A percentile compares a stretch with the other conserved stretches of the same genome.
phyloP scores from a whole-genome alignment of 1,139 yeast species.

The Protomyces lactucae-debilis region DNA sequence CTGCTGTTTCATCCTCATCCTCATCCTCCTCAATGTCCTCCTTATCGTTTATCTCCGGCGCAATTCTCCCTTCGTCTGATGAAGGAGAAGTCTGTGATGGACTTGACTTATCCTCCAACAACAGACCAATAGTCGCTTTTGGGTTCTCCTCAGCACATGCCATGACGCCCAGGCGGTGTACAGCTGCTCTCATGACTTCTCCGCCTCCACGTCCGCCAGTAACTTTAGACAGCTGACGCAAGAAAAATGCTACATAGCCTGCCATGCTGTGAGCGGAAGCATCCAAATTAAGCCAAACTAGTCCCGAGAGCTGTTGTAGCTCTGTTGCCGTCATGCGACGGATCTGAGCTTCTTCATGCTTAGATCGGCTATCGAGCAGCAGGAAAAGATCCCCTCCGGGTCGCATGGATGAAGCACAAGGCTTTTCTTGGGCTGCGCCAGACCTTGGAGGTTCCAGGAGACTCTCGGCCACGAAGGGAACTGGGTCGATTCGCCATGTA shows the following conservation, averaged over 20 bases:
- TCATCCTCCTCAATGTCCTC: not conserved
- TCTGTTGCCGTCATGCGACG: not conserved
- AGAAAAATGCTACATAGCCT: not conserved
- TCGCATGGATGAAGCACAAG: not conserved
- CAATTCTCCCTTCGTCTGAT: no score
- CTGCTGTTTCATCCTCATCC: not conserved
- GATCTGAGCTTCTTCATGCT: not conserved
- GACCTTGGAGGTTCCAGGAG: not conserved
- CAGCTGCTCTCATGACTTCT: not conserved
- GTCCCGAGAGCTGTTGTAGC: not conserved
- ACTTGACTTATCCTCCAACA: not conserved
- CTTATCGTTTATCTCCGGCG: not conserved
- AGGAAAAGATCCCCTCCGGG: not conserved
- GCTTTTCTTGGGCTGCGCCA: not conserved
- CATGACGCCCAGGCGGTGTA: not conserved
- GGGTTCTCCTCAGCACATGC: not conserved
- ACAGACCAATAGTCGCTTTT: not conserved
- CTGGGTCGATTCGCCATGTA: constrained; percentile 20
- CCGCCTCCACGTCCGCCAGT: not conserved
- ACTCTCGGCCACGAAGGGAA: constrained; percentile 14
- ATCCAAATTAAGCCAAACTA: not conserved
- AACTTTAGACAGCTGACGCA: not conserved
- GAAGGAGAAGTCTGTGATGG: no score
- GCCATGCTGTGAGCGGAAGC: not conserved
- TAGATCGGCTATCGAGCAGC: not conserved